phyloP scores from a whole-genome alignment of 1,284 basidiomycete species.

The Singerocomus inundabilis region DNA sequence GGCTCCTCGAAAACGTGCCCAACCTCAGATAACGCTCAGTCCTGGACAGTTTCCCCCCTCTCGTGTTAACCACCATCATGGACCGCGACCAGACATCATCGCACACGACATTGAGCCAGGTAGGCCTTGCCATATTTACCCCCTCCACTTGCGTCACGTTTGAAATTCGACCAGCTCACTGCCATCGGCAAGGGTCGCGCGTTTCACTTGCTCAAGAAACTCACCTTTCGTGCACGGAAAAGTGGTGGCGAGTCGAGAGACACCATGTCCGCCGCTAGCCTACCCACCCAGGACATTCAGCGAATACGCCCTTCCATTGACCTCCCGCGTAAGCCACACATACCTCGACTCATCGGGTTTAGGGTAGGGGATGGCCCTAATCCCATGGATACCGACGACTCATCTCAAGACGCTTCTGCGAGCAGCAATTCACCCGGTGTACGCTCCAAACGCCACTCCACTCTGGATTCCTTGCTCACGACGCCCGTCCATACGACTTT shows the following conservation, averaged over 20 bases:
- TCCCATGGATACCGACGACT: constrained; percentile 33
- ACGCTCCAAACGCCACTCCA: constrained; percentile 24
- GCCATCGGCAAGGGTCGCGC: constrained; percentile 33
- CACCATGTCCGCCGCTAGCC: constrained; percentile 16
- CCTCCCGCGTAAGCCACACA: constrained; percentile 41
- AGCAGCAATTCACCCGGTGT: constrained; percentile 25
- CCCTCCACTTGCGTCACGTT: constrained; percentile 10
- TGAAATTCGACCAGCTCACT: constrained; percentile 12
- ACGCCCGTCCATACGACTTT: constrained; percentile 13
- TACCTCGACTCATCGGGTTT: constrained; percentile 42
- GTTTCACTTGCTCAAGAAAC: constrained; percentile 41
- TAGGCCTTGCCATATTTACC: constrained; percentile 11
- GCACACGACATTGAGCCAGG: constrained; percentile 32
- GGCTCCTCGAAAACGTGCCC: constrained; percentile 32
- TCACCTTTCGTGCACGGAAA: constrained; percentile 32
- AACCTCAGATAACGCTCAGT: constrained; percentile 20
- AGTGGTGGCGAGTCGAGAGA: constrained; percentile 23
- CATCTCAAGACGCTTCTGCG: constrained; percentile 32
- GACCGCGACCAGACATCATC: constrained; percentile 27
- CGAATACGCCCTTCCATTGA: constrained; percentile 35
- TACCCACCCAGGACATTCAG: constrained; percentile 21
- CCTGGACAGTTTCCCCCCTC: constrained; percentile 5
- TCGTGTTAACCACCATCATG: constrained; percentile 25
- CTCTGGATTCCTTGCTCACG: constrained; percentile 21
- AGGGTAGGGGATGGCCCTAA: constrained; percentile 29